Evolutionary conservation across 441 rosid species (phyloP), one percentile per base, ranked within the genome.

Genomic region (Theobroma grandiflorum): DNA sequence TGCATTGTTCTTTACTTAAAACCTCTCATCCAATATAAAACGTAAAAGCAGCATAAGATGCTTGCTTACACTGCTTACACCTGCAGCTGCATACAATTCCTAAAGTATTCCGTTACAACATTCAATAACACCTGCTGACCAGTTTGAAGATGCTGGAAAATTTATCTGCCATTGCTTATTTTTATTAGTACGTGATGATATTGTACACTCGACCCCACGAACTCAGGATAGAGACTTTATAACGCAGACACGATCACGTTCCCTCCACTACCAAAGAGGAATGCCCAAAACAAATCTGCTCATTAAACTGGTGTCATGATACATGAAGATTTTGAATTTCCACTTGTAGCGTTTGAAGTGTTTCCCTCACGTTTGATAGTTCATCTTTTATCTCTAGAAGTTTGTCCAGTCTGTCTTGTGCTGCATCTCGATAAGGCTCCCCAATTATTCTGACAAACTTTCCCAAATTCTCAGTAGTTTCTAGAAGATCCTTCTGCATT

Each of bases 271-370:
- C 68, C 7, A 9, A 72, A 62, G 18, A 50, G 33, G 52, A 31
- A 49, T 61, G 78, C 43, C 55, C 31, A 72, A 2, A 40, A 15
- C 67, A 62, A 58, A 63, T 22, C 7, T 33, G 15, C 0, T 8
- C 47, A 42, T 55, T 52, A 18, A 16, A 35, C 16, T 6, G 14
- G 10, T 77, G 77, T 88, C 74, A 87, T 58, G 83, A 90, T 65
- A 91, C 89, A 85, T 94, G 97, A 81, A 91, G 85, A 82, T 96
- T 96, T 82, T 93, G 95, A 42, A 96, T 93, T 71, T 93, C 97
- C 38, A 88, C 86, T 87, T 82, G 92, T 37, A 96, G 81, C 55
- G 77, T 80, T 76, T 84, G 83, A 55, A 93, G 82, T 86, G 81
- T 87, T 77, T 85, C 83, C 83, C 83, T 82, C 22, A 84, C 87